These are phyloP conservation scores for Aspergillus terreus DNA, from an alignment of 2,329 filamentous ascomycete genomes.

Conservation along the genomic window DNA sequence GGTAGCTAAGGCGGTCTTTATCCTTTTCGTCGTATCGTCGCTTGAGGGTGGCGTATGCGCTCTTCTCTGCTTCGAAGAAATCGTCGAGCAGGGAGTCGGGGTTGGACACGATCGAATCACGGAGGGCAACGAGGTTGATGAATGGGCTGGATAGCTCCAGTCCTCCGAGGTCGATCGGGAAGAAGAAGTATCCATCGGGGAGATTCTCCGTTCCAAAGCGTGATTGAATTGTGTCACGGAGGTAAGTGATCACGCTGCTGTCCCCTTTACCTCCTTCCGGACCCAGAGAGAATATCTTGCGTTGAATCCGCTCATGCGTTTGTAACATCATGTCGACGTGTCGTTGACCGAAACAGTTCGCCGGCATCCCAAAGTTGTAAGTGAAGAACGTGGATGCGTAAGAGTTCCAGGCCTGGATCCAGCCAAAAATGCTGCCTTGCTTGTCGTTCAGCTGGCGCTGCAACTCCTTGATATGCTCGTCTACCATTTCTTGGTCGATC, in stretches of 20 bases:
- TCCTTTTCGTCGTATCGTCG: not conserved
- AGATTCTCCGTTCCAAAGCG: constrained; percentile 3
- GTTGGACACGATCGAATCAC: constrained; percentile 1
- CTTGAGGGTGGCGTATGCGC: not conserved
- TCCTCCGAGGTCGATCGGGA: constrained; percentile 12
- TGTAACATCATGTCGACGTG: constrained; percentile 13
- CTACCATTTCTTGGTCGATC: constrained; percentile 13
- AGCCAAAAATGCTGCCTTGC: constrained; percentile 7
- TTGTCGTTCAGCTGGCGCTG: constrained; percentile 7
- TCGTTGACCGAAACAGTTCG: constrained; percentile 11
- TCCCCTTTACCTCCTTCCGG: not conserved
- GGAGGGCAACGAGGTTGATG: constrained; percentile 6
- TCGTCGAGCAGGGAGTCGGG: constrained; percentile 5
- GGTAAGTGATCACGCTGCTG: constrained; percentile 6
- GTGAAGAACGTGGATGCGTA: constrained; percentile 14
- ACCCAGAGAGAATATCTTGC: constrained; percentile 2
- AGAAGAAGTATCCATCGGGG: constrained; percentile 12
- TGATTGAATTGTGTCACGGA: constrained; percentile 6
- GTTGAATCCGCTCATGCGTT: constrained; percentile 11
- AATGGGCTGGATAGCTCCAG: constrained; percentile 12
- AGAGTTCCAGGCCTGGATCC: constrained; percentile 14
- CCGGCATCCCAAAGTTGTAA: constrained; percentile 11
- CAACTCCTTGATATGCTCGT: constrained; percentile 5
- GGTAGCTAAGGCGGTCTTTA: not conserved
- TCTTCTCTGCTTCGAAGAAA: constrained; percentile 5